These are phyloP conservation scores for Agaricales sp. DNA, from an alignment of 1,284 basidiomycete genomes.

Conservation along the genomic window DNA sequence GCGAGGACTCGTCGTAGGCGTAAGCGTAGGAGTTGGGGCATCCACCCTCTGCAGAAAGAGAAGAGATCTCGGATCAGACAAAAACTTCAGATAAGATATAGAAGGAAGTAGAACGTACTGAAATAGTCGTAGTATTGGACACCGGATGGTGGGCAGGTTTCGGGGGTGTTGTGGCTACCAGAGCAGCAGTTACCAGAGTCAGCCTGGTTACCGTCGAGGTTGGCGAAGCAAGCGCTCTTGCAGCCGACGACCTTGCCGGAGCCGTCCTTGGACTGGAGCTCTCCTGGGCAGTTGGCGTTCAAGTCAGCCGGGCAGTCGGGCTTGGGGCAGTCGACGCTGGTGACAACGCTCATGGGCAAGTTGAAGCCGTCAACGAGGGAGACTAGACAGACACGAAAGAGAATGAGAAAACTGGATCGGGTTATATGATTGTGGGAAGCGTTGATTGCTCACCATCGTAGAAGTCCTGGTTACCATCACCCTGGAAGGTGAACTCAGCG, in stretches of 20 bases:
- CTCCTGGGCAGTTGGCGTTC: constrained; percentile 13
- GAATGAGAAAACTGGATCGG: constrained; percentile 18
- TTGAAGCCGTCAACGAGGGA: constrained; percentile 25
- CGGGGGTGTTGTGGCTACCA: too few species aligned
- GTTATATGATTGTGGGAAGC: constrained; percentile 36
- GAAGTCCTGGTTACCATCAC: too few species aligned
- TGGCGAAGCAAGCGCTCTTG: constrained; percentile 7
- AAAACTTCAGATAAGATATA: too few species aligned
- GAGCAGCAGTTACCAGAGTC: background rate
- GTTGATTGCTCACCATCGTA: constrained; percentile 31
- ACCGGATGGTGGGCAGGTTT: too few species aligned
- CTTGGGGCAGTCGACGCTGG: constrained; percentile 19
- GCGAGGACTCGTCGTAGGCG: too few species aligned
- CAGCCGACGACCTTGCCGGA: constrained; percentile 24
- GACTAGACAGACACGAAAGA: constrained; percentile 31
- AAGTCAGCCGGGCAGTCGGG: constrained; percentile 22
- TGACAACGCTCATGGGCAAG: constrained; percentile 22
- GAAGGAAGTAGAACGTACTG: too few species aligned
- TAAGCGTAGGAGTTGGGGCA: too few species aligned
- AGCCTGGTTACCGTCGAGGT: background rate
- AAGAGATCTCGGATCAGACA: too few species aligned
- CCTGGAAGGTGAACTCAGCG: too few species aligned
- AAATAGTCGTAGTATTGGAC: too few species aligned
- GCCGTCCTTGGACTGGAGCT: constrained; percentile 16
- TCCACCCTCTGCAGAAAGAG: too few species aligned